A percentile compares a stretch with the other conserved stretches of the same genome.
These are phyloP conservation scores for Aechmea fasciata DNA, from an alignment of 176 grass and related monocot species.

Conservation along the genomic window DNA sequence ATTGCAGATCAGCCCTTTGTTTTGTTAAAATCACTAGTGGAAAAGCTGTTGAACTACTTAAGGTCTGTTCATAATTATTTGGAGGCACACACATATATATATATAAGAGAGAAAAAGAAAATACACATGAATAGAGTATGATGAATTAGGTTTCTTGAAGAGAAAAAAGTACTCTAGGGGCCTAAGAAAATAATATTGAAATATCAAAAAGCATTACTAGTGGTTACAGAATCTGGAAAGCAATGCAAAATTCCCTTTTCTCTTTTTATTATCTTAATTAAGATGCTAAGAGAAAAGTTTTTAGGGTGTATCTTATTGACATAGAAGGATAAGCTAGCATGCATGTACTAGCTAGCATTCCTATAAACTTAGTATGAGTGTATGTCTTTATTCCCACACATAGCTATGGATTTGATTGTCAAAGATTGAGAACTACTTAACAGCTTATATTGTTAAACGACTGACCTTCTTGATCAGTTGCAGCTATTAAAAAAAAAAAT, in stretches of 20 bases:
- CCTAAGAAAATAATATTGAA: background rate
- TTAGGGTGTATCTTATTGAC: background rate
- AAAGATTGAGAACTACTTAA: no score
- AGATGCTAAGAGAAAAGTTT: slow-evolving; percentile 1
- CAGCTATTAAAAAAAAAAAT: no score
- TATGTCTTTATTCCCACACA: background rate
- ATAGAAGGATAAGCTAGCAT: background rate
- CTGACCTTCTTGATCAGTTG: no score
- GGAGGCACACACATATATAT: background rate
- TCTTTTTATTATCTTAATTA: background rate
- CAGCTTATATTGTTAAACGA: no score
- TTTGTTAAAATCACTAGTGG: background rate
- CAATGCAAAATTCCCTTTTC: background rate
- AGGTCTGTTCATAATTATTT: background rate
- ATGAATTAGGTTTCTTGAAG: background rate
- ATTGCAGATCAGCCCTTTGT: background rate
- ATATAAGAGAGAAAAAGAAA: background rate
- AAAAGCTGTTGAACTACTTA: background rate
- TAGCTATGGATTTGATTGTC: no score
- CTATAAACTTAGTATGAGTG: background rate
- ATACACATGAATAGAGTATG: background rate
- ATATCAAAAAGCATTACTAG: background rate
- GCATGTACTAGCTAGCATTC: background rate
- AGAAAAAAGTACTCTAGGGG: no score
- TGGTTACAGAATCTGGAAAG: background rate